Conservation (phyloP, 1,139 yeast species). For the Barnettozyma hawaiiensis region DNA sequence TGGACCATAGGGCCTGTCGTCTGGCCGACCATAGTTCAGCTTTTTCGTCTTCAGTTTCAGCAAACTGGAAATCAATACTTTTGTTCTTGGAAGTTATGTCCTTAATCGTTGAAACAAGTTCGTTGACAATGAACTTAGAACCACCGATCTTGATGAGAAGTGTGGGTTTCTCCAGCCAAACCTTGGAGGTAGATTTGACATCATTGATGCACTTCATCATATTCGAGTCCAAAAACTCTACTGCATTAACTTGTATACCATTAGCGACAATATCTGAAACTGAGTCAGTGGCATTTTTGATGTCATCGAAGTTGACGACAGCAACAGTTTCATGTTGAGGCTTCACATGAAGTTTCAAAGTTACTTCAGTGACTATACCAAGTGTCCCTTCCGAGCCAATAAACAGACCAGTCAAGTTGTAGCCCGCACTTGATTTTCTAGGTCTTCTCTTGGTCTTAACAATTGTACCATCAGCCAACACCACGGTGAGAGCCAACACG, state of each 20-base stretch:
- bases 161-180: constrained; percentile 57
- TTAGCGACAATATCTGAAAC: constrained; percentile 47
- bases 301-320: constrained; percentile 51
- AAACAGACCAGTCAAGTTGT: constrained; percentile 60
- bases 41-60: constrained; percentile 50
- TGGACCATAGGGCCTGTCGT: constrained; percentile 62
- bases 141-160: constrained; percentile 64
- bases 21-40: constrained; percentile 63
- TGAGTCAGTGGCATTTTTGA: constrained; percentile 54
- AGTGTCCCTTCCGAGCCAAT: constrained; percentile 75
- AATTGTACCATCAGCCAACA: constrained; percentile 64
- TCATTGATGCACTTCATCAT: constrained; percentile 50
- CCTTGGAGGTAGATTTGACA: constrained; percentile 36
- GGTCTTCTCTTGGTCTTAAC: constrained; percentile 65
- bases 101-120: constrained; percentile 39
- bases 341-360: constrained; percentile 58
- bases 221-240: constrained; percentile 54
- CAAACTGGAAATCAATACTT: constrained; percentile 43
- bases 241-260: constrained; percentile 59
- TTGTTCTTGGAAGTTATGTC: constrained; percentile 37
- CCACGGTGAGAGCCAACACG: constrained; percentile 53
- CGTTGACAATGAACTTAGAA: constrained; percentile 39
- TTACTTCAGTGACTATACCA: constrained; percentile 71
- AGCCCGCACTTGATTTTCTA: constrained; percentile 74
- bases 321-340: constrained; percentile 62